Conservation (phyloP, 192 early-diverging fungal species). For the Coemansia sp. region DNA sequence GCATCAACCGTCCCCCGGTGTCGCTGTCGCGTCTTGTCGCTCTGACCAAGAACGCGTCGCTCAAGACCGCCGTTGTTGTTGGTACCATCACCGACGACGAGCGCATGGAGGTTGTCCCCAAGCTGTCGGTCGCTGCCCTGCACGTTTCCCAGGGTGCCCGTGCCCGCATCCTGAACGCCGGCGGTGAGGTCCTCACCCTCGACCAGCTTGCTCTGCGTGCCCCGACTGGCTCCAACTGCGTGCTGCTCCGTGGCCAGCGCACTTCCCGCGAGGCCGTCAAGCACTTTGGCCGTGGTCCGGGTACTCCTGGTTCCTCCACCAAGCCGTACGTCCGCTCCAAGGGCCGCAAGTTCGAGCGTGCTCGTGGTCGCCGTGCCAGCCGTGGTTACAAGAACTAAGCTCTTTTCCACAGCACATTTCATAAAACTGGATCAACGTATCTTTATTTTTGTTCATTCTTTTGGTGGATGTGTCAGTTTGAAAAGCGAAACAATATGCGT, state of each 20-base stretch:
- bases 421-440: conserved; percentile 12
- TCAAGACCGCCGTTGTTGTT: conserved; percentile 92
- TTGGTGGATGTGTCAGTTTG: not conserved
- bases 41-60: conserved; percentile 73
- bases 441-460: conserved; percentile 5
- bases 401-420: conserved; percentile 5
- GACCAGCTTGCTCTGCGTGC: conserved; percentile 99
- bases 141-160: conserved; percentile 94
- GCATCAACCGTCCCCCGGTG: conserved; percentile 94
- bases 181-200: conserved; percentile 97
- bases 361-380: conserved; percentile 98
- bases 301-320: conserved; percentile 65
- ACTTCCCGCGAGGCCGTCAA: conserved; percentile 96
- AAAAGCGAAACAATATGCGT: not conserved
- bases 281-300: conserved; percentile 91
- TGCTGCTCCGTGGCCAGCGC: conserved; percentile 94
- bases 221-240: conserved; percentile 91
- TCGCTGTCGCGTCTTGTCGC: conserved; percentile 84
- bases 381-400: conserved; percentile 94
- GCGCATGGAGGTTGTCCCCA: conserved; percentile 89
- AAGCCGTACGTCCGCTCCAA: conserved; percentile 97
- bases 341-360: conserved; percentile 99
- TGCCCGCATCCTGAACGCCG: conserved; percentile 97
- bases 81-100: conserved; percentile 97
- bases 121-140: conserved; percentile 94